Conservation (phyloP, 352 stramenopile genomes). For the Achlya hypogyna region DNA sequence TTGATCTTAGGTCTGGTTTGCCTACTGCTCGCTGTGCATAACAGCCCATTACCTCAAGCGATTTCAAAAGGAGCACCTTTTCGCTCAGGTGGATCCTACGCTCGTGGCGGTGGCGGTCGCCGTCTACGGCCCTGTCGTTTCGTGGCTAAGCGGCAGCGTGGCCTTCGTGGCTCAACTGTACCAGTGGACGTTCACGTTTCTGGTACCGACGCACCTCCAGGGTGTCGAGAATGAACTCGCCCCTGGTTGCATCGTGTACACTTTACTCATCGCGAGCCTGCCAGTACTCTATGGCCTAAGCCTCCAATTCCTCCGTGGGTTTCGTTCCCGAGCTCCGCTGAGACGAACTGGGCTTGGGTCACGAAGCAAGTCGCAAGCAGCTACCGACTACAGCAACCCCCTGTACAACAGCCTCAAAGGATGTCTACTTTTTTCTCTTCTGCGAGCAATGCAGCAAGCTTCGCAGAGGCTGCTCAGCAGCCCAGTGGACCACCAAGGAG, state of each 20-base stretch:
- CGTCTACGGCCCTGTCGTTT: not conserved
- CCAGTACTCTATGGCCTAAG: not conserved
- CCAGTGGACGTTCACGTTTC: not conserved
- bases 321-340: too few species aligned
- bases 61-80: not conserved
- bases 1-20: constrained; percentile 11
- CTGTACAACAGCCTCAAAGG: too few species aligned
- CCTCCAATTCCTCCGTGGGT: too few species aligned
- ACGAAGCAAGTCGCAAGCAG: too few species aligned
- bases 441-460: too few species aligned
- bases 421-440: too few species aligned
- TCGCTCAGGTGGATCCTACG: not conserved
- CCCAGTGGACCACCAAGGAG: not conserved
- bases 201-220: not conserved
- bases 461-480: too few species aligned
- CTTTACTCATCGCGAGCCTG: not conserved
- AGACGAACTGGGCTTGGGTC: too few species aligned
- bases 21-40: constrained; percentile 3
- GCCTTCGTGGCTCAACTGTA: not conserved
- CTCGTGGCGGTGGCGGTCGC: not conserved
- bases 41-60: not conserved
- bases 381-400: too few species aligned
- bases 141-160: not conserved
- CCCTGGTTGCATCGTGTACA: not conserved
- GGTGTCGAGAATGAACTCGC: not conserved